Base-by-base conservation (phyloP, 345 rosid genomes). In the Populus tremula region DNA sequence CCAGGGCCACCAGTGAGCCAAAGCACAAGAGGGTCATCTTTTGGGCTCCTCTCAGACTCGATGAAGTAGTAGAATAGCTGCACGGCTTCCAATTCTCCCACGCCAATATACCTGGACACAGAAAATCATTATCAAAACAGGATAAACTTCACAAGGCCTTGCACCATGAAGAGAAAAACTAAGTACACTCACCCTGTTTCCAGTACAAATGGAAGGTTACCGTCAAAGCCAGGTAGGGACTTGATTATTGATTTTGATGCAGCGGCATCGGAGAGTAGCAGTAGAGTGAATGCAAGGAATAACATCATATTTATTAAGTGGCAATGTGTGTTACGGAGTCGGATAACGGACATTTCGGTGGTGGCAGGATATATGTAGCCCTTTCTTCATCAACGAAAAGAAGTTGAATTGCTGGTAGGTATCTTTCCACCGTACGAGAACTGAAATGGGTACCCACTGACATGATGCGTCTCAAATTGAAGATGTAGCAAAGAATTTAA, bases 1-100 rank as follows among this genome's bases (percentile, higher is more conserved):
- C 89, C 87, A 38, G 89, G 89, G 39, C 85, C 89, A 8, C 89
- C 87, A 17, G 77, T 82, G 43, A 79, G 73, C 84, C 85, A 84
- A 31, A 84, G 79, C 78, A 84, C 0, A 4, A 86, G 67, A 77
- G 88, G 85, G 79, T 86, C 88, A 45, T 74, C 75, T 36, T 65
- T 39, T 0, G 88, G 84, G 27, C 70, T 72, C 27, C 86, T 67
- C 59, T 84, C 80, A 0, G 88, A 77, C 63, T 81, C 83, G 4
- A 85, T 69, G 66, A 83, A 82, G 75, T 77, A 85, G 59, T 82
- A 86, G 77, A 78, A 81, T 39, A 81, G 23, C 73, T 83, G 82
- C 2, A 80, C 73, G 20, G 69, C 83, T 0, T 83, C 85, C 9
- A 68, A 49, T 12, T 74, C 78, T 0, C 54, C 80, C 47, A 86